These are phyloP conservation scores for Schizochytrium sp. DNA, from an alignment of 108 stramenopile species.

Conservation along the genomic window DNA sequence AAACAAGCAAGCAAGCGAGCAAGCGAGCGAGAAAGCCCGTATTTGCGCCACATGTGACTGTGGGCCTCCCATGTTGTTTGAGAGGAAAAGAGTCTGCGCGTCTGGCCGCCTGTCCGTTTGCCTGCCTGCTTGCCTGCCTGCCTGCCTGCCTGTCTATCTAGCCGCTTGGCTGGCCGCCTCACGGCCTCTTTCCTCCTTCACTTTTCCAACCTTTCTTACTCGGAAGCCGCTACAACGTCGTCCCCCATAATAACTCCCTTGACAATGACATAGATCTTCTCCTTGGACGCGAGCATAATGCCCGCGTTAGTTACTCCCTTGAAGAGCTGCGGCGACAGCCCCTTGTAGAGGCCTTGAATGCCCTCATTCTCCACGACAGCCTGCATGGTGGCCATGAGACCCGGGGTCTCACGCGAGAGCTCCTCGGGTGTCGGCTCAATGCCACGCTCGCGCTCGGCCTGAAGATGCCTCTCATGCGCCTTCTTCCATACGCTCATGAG, in stretches of 20 bases:
- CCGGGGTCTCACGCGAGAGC: neutral
- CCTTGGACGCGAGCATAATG: neutral
- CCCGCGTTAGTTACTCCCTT: neutral
- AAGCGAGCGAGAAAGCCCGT: no score
- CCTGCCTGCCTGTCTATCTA: no score
- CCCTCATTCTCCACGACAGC: neutral
- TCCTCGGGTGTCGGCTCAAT: neutral
- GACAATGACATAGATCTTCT: neutral
- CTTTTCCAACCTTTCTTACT: no score
- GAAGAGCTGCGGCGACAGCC: neutral
- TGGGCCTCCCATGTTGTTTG: no score
- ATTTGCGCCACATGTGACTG: no score
- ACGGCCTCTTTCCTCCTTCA: no score
- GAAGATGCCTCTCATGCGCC: neutral
- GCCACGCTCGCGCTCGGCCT: neutral
- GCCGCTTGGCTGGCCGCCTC: no score
- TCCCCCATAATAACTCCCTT: neutral
- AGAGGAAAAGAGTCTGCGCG: no score
- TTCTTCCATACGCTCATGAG: constrained; percentile 16
- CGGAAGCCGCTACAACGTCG: neutral
- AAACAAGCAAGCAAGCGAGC: no score
- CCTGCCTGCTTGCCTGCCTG: no score
- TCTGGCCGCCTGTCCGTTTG: no score
- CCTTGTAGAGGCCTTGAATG: neutral
- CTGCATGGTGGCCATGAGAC: neutral